Evolutionary conservation across 257 asterid genomes (phyloP).

Genomic region (Solanum sejunctum): DNA sequence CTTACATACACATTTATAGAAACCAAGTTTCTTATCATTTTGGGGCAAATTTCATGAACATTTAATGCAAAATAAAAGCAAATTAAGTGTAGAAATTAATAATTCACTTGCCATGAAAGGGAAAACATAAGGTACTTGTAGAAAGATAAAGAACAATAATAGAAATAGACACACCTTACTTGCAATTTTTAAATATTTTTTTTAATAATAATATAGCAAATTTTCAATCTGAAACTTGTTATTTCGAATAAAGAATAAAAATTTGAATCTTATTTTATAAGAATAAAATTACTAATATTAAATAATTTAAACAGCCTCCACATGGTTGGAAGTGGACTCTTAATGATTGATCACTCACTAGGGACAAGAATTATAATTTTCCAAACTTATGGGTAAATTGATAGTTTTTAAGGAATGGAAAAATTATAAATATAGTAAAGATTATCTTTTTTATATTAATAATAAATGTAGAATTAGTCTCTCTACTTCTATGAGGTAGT

Average conservation of each 20-base stretch:
- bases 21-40: background rate
- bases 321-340: background rate
- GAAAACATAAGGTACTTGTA: background rate
- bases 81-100: background rate
- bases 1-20: background rate
- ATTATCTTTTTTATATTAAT: background rate
- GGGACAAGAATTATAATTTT: background rate
- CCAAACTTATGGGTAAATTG: background rate
- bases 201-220: background rate
- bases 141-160: background rate
- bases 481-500: too few species aligned
- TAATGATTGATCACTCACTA: background rate
- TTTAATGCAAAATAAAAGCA: background rate
- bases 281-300: background rate
- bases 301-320: background rate
- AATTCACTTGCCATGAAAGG: background rate
- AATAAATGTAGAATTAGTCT: background rate
- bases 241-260: background rate
- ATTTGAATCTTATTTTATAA: background rate
- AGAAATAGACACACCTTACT: background rate
- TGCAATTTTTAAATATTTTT: background rate
- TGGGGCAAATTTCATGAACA: background rate
- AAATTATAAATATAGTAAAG: background rate
- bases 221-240: fast-evolving
- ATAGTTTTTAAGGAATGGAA: background rate